Conservation (phyloP, 164 flowering plant species). For the Vitis cinerea region DNA sequence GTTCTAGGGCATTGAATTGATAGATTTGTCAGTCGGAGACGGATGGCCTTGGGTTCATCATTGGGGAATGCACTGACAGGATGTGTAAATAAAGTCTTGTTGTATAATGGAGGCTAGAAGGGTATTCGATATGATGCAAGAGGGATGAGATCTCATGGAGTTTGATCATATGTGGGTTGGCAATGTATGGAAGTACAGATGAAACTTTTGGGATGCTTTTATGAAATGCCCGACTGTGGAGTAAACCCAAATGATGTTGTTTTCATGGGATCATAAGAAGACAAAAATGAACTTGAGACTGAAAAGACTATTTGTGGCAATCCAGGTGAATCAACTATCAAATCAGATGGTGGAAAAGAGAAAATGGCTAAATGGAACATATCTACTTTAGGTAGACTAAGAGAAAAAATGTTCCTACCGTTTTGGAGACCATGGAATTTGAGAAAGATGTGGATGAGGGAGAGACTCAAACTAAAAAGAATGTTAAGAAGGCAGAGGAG, state of each 20-base stretch:
- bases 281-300: constrained; percentile 6
- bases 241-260: constrained; percentile 36
- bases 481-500: constrained; percentile 6
- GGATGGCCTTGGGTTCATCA: too few relatives aligned
- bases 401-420: constrained; percentile 8
- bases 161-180: constrained; percentile 34
- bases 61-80: too few relatives aligned
- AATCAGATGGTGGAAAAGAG: constrained; percentile 11
- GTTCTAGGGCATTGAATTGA: too few relatives aligned
- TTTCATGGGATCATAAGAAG: constrained; percentile 26
- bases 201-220: constrained; percentile 31
- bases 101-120: neutral
- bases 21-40: too few relatives aligned
- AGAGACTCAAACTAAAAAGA: constrained; percentile 10
- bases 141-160: constrained; percentile 42
- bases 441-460: constrained; percentile 7
- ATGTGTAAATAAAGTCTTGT: too few relatives aligned
- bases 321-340: constrained; percentile 6
- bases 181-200: constrained; percentile 28
- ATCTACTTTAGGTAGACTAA: constrained; percentile 24
- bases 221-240: constrained; percentile 21
- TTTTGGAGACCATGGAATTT: constrained; percentile 2
- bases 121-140: constrained; percentile 32
- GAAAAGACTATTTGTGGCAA: constrained; percentile 10
- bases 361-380: constrained; percentile 23